A percentile compares a stretch with the other conserved stretches of the same genome.
Evolutionary conservation across 2,329 filamentous ascomycete genomes (phyloP).

Genomic region (Sporothrix inflata): DNA sequence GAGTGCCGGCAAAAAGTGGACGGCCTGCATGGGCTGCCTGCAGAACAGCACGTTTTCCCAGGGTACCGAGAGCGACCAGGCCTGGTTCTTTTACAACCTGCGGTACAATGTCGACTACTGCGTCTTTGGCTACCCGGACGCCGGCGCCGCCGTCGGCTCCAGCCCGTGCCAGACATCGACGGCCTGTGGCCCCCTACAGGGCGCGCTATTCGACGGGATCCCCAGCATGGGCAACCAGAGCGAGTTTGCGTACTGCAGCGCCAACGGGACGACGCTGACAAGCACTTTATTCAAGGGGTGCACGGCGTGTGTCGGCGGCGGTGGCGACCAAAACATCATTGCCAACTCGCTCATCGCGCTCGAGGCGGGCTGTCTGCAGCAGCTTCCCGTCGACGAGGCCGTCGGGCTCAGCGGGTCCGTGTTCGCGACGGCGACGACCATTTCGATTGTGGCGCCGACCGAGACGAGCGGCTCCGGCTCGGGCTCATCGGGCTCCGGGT

Average conservation of each 20-base stretch:
- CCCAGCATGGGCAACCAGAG: slow-evolving; percentile 42
- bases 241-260: slow-evolving; percentile 54
- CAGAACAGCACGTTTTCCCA: slow-evolving; percentile 54
- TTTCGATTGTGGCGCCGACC: slow-evolving; percentile 44
- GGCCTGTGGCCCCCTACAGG: slow-evolving; percentile 53
- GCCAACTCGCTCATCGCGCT: slow-evolving; percentile 58
- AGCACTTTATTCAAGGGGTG: slow-evolving; percentile 46
- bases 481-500: slow-evolving; percentile 6
- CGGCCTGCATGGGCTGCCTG: slow-evolving; percentile 56
- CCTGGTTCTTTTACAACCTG: slow-evolving; percentile 61
- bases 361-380: slow-evolving; percentile 55
- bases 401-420: slow-evolving; percentile 40
- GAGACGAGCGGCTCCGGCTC: slow-evolving; percentile 32
- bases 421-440: slow-evolving; percentile 35
- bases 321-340: slow-evolving; percentile 48
- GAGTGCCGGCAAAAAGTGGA: slow-evolving; percentile 50
- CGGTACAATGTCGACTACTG: slow-evolving; percentile 57
- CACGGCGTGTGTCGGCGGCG: slow-evolving; percentile 50
- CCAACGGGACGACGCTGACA: slow-evolving; percentile 44
- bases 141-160: slow-evolving; percentile 46
- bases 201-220: slow-evolving; percentile 47
- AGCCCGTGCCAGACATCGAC: slow-evolving; percentile 56
- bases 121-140: slow-evolving; percentile 56
- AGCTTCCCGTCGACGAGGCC: slow-evolving; percentile 41
- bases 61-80: slow-evolving; percentile 55